Base-by-base conservation (phyloP, 73 alveolate species). In the Uronychia setigera region DNA sequence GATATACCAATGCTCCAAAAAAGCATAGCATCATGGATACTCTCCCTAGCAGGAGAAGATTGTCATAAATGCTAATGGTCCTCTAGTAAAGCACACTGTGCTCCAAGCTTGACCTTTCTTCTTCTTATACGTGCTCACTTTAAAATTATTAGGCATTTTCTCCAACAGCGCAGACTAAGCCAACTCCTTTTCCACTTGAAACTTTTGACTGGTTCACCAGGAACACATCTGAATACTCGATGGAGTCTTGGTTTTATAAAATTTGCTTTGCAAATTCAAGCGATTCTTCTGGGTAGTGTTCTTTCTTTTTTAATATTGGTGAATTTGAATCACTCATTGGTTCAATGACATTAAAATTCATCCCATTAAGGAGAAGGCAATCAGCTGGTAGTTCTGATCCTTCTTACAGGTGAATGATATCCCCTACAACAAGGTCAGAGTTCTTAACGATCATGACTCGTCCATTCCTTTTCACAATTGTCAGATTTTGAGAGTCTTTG, bases 151-250 rank as follows among this genome's bases (percentile, higher is more conserved):
- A 60, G 29, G 93, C 60, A 33, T 59, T 34, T 0, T 84, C 79
- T 0, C 95, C 95, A 29, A 85, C 92, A 60, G 67, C 74, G 26
- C 59, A 30, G 29, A 26, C 34, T 19, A 81, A 11, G 31, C 67
- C 76, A 13, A 26, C 32, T 13, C 76, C 87, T 33, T 79, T 76
- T 32, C 96, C 96, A 33, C 88, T 88, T 58, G 33, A 35, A 11
- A 91, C 93, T 31, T 88, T 91, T 14, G 96, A 81, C n/a, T 92
- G 92, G 29, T 85, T 57, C 29, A 91, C 28, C 59, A 91, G 59
- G 83, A 88, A 91, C 13, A 91, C 94, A 25, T 81, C 59, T 91
- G 89, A 88, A 26, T 74, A 27, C 80, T 74, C 80, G 26, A 74
- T 11, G 46, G 34, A 74, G 13, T 74, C 80, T 28, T 30, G 13